A percentile compares a stretch with the other conserved stretches of the same genome.
phyloP scores from a whole-genome alignment of 495 filamentous ascomycete genomes.

The Annulohypoxylon nitens region DNA sequence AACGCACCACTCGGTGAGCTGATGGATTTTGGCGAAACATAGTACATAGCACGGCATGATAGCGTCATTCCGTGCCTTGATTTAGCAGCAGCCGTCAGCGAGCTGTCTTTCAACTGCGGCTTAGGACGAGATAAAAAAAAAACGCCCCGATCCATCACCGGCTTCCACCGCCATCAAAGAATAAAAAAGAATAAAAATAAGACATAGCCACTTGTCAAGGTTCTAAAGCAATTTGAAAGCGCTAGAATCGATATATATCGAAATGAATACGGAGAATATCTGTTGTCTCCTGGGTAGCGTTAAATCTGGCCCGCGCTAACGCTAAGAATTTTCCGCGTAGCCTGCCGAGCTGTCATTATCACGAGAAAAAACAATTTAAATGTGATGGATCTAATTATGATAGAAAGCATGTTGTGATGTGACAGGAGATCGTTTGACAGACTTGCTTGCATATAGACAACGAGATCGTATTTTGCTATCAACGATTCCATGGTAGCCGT shows the following conservation, averaged over 20 bases:
- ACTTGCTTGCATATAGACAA: neutral
- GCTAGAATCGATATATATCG: conserved; percentile 43
- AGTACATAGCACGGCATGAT: neutral
- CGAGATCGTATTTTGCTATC: neutral
- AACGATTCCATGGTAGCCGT: neutral
- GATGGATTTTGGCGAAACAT: conserved; percentile 1
- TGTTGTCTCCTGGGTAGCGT: conserved; percentile 32
- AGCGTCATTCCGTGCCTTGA: conserved; percentile 9
- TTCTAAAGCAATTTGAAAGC: conserved; percentile 23
- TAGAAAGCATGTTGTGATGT: neutral
- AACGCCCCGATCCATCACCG: conserved; percentile 20
- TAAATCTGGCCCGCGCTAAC: conserved; percentile 31
- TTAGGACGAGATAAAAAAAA: conserved; percentile 32
- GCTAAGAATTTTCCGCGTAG: conserved; percentile 36
- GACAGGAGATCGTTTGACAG: neutral
- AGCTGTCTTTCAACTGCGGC: conserved; percentile 25
- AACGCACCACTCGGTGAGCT: neutral
- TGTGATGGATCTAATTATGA: neutral
- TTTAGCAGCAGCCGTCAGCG: conserved; percentile 20
- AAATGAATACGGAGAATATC: conserved; percentile 26
- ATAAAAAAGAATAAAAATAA: neutral
- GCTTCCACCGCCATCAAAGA: conserved; percentile 10
- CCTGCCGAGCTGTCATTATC: conserved; percentile 18
- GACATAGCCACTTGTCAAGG: conserved; percentile 14
- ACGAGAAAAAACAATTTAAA: conserved; percentile 18